Base-by-base conservation (phyloP, 2,329 filamentous ascomycete species). In the Pochonia chlamydosporia region DNA sequence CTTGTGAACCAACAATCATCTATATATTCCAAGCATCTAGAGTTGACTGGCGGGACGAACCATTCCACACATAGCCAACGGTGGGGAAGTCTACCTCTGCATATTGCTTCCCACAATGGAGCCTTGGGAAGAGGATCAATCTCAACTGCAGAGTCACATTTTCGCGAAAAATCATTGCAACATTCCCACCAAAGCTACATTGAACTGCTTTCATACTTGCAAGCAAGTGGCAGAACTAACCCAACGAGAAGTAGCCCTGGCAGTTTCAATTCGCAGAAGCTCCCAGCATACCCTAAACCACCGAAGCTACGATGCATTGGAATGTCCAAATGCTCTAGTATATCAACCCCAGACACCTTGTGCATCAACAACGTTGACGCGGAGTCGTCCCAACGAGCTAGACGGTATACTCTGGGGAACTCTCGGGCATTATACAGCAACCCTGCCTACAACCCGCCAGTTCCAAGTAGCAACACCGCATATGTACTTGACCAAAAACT, bases 111-210 rank as follows among this genome's bases (percentile, higher is more conserved):
- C n/a, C n/a, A n/a, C n/a, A n/a, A n/a, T n/a, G n/a, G n/a, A n/a
- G n/a, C n/a, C n/a, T n/a, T n/a, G n/a, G n/a, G n/a, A n/a, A n/a
- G n/a, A 21, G 36, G 21, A 41, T 7, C 21, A 7, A 41, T 18
- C 8, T 16, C 35, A 14, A 28, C 23, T 16, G 37, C 25, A 11
- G 40, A 44, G 11, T 9, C 20, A 10, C 25, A 37, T 8, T 88
- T 88, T 59, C 84, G 81, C 53, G 85, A 89, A 53, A 84, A 81
- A 52, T 79, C 80, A 3, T 67, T 90, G 21, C 71, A 77, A 13
- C 83, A 82, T 67, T 87, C 86, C n/a, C 84, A 90, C 61, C 75
- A 75, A 54, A 78, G 84, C 26, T 91, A 91, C 63, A 72, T 86
- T 41, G 83, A 89, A 52, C 73, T 92, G 7, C 68, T 91, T 3